phyloP scores from a whole-genome alignment of 1,284 basidiomycete species.

The Schizophyllum commune region DNA sequence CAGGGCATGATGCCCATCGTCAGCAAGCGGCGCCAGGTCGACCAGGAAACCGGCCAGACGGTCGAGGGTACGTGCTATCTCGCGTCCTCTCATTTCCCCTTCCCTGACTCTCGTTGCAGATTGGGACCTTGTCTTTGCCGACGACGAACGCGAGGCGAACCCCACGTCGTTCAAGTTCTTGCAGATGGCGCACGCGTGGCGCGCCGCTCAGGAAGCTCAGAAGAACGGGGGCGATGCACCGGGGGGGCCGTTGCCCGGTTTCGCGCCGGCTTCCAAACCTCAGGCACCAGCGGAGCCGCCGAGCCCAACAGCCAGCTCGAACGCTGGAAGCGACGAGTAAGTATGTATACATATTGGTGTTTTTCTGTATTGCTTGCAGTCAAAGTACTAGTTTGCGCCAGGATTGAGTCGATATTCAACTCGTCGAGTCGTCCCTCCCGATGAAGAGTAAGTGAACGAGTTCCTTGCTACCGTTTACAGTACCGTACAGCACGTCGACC shows the following conservation, averaged over 20 bases:
- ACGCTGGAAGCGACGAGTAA: too few species aligned
- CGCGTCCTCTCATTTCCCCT: neutral
- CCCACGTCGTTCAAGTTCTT: conserved; percentile 91
- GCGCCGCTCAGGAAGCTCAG: conserved; percentile 38
- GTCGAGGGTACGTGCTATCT: conserved; percentile 65
- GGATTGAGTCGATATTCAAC: too few species aligned
- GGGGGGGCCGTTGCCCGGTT: conserved; percentile 32
- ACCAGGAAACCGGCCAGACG: conserved; percentile 76
- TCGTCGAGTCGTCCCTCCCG: too few species aligned
- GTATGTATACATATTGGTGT: too few species aligned
- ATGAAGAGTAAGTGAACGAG: too few species aligned
- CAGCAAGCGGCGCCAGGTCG: conserved; percentile 76
- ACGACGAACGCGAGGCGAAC: conserved; percentile 89
- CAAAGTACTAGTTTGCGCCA: too few species aligned
- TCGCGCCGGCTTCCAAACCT: conserved; percentile 28
- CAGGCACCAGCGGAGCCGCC: neutral
- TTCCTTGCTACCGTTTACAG: too few species aligned
- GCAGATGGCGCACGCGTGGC: conserved; percentile 91
- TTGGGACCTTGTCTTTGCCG: conserved; percentile 91
- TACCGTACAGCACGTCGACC: too few species aligned
- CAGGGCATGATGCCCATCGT: conserved; percentile 88
- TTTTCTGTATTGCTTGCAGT: too few species aligned
- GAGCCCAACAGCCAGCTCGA: too few species aligned
- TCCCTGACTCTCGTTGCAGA: conserved; percentile 37
- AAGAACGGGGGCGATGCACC: conserved; percentile 17